phyloP scores from a whole-genome alignment of 2,329 filamentous ascomycete species.

The Ophiosphaerella narmari region DNA sequence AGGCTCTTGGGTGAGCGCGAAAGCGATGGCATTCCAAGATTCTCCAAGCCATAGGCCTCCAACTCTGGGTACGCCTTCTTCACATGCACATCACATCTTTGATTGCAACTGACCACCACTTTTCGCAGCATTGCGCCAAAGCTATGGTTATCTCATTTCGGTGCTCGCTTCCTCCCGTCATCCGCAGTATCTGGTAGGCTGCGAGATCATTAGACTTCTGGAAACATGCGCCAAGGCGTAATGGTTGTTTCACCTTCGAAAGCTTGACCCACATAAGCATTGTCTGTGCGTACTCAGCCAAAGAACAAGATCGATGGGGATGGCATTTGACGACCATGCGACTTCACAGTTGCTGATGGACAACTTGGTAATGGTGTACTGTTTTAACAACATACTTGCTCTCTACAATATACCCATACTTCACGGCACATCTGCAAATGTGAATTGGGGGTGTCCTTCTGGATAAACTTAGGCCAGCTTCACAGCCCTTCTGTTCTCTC shows the following conservation, averaged over 20 bases:
- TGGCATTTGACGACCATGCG: background rate
- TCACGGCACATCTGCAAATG: no score
- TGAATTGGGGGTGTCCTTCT: background rate
- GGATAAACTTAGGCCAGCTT: slow-evolving; percentile 1
- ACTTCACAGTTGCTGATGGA: no score
- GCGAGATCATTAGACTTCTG: slow-evolving; percentile 5
- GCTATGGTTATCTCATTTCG: slow-evolving; percentile 2
- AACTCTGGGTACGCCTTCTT: no score
- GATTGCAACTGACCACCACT: background rate
- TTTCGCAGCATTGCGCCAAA: background rate
- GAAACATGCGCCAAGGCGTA: slow-evolving; percentile 2
- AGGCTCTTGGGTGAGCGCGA: slow-evolving; percentile 54
- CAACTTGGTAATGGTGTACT: background rate
- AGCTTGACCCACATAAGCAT: slow-evolving; percentile 9
- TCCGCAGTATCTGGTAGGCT: slow-evolving; percentile 12
- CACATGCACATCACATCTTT: no score
- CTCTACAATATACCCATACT: no score
- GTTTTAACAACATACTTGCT: background rate
- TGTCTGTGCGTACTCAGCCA: background rate
- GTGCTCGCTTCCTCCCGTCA: background rate
- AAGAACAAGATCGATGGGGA: background rate
- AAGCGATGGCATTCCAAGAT: background rate
- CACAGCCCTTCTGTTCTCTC: background rate
- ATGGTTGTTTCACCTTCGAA: slow-evolving; percentile 10
- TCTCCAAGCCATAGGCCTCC: background rate